Evolutionary conservation across 2,329 filamentous ascomycete species (phyloP).

Genomic region (Lomentospora prolificans): DNA sequence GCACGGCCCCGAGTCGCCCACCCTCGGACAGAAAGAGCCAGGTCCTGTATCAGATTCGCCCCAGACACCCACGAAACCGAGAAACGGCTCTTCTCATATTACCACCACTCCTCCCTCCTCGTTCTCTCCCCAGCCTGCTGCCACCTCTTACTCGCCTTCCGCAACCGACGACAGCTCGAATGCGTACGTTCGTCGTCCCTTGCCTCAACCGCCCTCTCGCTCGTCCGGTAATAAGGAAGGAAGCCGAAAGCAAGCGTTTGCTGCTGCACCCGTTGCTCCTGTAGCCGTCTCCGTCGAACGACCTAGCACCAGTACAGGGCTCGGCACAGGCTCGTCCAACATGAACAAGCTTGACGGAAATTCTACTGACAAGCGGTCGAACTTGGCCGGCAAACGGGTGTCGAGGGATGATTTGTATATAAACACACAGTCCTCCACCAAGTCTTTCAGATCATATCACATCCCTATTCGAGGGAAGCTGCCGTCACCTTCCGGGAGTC

Average conservation of each 20-base stretch:
- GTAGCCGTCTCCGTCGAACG: slow-evolving; percentile 20
- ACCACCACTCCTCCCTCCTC: slow-evolving; percentile 11
- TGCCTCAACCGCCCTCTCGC: slow-evolving; percentile 14
- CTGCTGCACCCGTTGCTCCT: neutral
- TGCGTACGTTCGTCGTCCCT: slow-evolving; percentile 15
- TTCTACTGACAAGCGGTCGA: neutral
- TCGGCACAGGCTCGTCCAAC: slow-evolving; percentile 15
- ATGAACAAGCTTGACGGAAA: neutral
- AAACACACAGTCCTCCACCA: slow-evolving; percentile 17
- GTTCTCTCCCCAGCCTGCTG: slow-evolving; percentile 22
- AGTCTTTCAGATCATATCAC: slow-evolving; percentile 28
- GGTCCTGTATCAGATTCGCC: slow-evolving; percentile 26
- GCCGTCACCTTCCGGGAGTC: slow-evolving; percentile 33
- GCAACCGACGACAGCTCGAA: slow-evolving; percentile 15
- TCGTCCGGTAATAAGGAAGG: slow-evolving; percentile 7
- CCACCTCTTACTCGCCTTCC: slow-evolving; percentile 21
- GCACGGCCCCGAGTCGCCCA: slow-evolving; percentile 16
- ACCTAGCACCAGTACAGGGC: slow-evolving; percentile 32
- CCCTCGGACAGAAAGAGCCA: slow-evolving; percentile 14
- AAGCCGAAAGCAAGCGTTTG: neutral
- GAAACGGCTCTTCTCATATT: slow-evolving; percentile 11
- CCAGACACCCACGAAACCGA: slow-evolving; percentile 10
- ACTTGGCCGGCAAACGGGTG: slow-evolving; percentile 28
- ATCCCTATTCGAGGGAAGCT: slow-evolving; percentile 29
- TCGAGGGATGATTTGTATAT: slow-evolving; percentile 33